Base-by-base conservation (phyloP, 306 rosid species). In the Rubus parviflorus region DNA sequence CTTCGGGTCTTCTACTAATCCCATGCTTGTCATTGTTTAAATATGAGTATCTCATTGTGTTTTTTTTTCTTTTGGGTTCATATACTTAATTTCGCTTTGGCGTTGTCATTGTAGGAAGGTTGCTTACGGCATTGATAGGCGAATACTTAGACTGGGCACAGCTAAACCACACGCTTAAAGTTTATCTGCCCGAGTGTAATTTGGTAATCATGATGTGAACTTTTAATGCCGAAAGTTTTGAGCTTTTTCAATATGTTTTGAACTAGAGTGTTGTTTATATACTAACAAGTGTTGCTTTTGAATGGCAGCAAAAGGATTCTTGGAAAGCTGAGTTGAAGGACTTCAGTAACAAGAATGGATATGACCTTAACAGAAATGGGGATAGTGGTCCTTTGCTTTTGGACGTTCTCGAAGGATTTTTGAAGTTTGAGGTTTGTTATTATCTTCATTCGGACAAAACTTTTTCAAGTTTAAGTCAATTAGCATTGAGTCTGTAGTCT, bases 121-220 rank as follows among this genome's bases (percentile, higher is more conserved):
- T 96, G 63, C 93, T 96, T 54, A 93, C 98, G 62, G 92, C 99
- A 16, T 76, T 96, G 76, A 71, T 96, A 75, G 93, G 99, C 22
- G 99, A 96, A 82, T 96, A 96, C 86, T 82, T 96, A 38, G 98
- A 96, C 85, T 96, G 99, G 98, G 97, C 99, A 3, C 99, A 95
- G 75, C 89, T 95, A 68, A 95, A 79, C 80, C 99, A 95, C 84
- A 89, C 99, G 0, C 82, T 96, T 0, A 96, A 96, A 84, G 99
- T 96, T 65, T 96, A 96, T 83, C 90, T 87, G 69, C 99, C 99
- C 0, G 99, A 96, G 82, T 96, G 98, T 83, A 96, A 96, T 85
- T 84, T 96, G 98, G 99, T 96, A 93, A 88, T 86, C 62, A 57
- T 68, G 67, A 57, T 68, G 67, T 38, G 20, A 54, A 46, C 35